phyloP scores from a whole-genome alignment of 306 rosid genomes.

The Glycine tomentella region DNA sequence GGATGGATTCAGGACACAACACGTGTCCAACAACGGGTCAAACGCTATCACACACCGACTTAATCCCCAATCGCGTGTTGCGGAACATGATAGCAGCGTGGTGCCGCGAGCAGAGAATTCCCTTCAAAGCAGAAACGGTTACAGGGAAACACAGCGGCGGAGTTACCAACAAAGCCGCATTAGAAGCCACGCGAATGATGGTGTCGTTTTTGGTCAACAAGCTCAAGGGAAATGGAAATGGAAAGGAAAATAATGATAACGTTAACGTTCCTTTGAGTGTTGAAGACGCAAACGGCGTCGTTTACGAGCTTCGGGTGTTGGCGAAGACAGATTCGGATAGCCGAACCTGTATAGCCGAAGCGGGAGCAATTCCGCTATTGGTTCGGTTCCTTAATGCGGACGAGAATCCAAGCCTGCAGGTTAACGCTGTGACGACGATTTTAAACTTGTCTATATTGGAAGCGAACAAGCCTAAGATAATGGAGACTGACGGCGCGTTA shows the following conservation, averaged over 20 bases:
- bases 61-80: slow-evolving; percentile 74
- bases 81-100: slow-evolving; percentile 76
- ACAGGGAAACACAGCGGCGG: slow-evolving; percentile 52
- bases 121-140: slow-evolving; percentile 56
- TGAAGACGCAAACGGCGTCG: slow-evolving; percentile 63
- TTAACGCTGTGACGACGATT: slow-evolving; percentile 86
- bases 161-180: slow-evolving; percentile 67
- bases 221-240: slow-evolving; percentile 34
- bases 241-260: too few species aligned
- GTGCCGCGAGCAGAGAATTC: slow-evolving; percentile 81
- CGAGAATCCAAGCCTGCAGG: slow-evolving; percentile 61
- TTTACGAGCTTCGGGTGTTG: slow-evolving; percentile 79
- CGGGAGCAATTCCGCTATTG: slow-evolving; percentile 76
- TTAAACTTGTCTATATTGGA: slow-evolving; percentile 82
- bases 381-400: slow-evolving; percentile 57
- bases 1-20: slow-evolving; percentile 89
- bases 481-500: slow-evolving; percentile 81
- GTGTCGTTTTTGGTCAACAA: slow-evolving; percentile 71
- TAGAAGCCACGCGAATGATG: slow-evolving; percentile 83
- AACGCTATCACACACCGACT: slow-evolving; percentile 66
- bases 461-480: slow-evolving; percentile 69
- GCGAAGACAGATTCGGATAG: slow-evolving; percentile 83
- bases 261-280: slow-evolving; percentile 19
- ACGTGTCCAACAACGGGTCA: slow-evolving; percentile 99
- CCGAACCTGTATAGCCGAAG: slow-evolving; percentile 82